Conservation (phyloP, 345 rosid species). For the Brassica carinata region DNA sequence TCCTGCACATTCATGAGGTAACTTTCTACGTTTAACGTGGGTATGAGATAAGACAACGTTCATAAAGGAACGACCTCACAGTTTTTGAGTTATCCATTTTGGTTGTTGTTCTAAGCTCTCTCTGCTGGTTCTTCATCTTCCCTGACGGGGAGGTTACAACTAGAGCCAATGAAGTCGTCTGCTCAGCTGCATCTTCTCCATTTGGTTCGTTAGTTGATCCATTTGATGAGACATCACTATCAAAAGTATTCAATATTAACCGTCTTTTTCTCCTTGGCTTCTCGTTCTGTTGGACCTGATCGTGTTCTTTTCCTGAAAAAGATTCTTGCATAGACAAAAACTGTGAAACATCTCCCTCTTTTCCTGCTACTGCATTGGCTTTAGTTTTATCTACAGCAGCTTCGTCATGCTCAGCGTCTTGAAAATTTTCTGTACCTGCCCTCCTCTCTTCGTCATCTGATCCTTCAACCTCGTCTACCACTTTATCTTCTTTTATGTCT, state of each 20-base stretch:
- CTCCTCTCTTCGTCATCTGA: slow-evolving; percentile 6
- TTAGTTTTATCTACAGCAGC: neutral
- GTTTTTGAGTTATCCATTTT: neutral
- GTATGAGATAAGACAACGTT: neutral
- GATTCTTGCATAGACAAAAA: slow-evolving; percentile 33
- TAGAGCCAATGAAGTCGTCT: neutral
- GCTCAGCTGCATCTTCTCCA: neutral
- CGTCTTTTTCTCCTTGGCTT: neutral
- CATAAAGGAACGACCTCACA: neutral
- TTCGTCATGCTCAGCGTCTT: neutral
- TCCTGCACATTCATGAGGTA: neutral
- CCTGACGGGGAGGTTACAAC: neutral
- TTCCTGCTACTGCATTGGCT: neutral
- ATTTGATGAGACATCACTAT: neutral
- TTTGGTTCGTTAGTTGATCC: neutral
- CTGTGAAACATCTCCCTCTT: neutral
- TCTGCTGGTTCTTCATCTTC: neutral
- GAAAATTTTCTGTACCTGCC: slow-evolving; percentile 7
- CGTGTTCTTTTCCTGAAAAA: slow-evolving; percentile 28
- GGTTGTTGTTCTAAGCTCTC: neutral
- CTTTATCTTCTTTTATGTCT: slow-evolving; percentile 3
- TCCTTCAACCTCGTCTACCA: slow-evolving; percentile 5
- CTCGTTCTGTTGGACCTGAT: neutral
- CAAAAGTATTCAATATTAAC: neutral
- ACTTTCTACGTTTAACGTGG: neutral